Evolutionary conservation across 140 eudicot genomes (phyloP).

Genomic region (Senecio squalidus): DNA sequence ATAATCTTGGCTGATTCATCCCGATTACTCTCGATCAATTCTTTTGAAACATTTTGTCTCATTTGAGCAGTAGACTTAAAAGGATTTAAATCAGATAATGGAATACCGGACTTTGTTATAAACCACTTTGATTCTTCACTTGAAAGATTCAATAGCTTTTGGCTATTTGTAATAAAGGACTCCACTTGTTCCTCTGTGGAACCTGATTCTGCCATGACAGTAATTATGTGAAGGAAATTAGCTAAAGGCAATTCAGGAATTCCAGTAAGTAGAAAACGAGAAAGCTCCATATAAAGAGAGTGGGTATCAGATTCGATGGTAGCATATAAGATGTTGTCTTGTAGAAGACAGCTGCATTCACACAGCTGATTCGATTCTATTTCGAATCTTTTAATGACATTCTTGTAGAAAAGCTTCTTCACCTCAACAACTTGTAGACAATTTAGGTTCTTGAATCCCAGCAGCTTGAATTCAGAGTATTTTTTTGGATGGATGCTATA

Average conservation of each 20-base stretch:
- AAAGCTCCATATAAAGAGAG: conserved; percentile 63
- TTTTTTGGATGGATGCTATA: conserved; percentile 20
- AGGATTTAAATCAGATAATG: conserved; percentile 27
- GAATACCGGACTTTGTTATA: conserved; percentile 9
- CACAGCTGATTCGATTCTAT: conserved; percentile 42
- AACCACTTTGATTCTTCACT: conserved; percentile 52
- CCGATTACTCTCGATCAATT: conserved; percentile 19
- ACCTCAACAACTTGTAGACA: conserved; percentile 42
- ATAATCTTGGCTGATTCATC: conserved; percentile 33
- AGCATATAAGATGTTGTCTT: conserved; percentile 51
- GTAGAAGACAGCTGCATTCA: conserved; percentile 55
- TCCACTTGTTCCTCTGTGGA: conserved; percentile 61
- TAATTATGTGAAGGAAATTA: conserved; percentile 70
- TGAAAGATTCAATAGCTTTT: conserved; percentile 58
- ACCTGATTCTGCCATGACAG: conserved; percentile 57
- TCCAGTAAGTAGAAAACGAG: conserved; percentile 48
- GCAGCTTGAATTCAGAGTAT: conserved; percentile 23
- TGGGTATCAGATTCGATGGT: conserved; percentile 43
- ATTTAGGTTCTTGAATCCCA: conserved; percentile 24
- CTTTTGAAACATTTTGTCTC: conserved; percentile 13
- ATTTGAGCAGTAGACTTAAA: neutral
- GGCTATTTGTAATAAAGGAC: conserved; percentile 47
- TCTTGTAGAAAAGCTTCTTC: conserved; percentile 52
- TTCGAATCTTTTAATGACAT: conserved; percentile 43
- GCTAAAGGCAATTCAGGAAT: conserved; percentile 54